Percentiles rank a stretch among this genome's conserved stretches.
Conservation (phyloP, 2,329 filamentous ascomycete species). For the Colletotrichum musae region DNA sequence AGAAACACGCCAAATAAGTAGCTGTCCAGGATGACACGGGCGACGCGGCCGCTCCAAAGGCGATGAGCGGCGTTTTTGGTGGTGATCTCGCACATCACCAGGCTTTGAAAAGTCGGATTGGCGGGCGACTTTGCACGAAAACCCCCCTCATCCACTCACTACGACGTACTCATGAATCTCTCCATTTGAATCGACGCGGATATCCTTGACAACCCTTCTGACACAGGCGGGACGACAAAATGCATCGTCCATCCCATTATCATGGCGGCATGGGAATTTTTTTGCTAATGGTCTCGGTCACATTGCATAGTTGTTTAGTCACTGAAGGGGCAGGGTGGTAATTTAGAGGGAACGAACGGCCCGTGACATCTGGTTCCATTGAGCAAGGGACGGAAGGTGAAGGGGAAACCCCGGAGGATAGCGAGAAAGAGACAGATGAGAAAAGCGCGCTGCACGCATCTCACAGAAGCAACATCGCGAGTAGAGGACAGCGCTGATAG, state of each 20-base stretch:
- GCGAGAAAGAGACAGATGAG: constrained; percentile 5
- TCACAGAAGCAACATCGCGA: constrained; percentile 24
- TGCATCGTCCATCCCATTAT: constrained; percentile 39
- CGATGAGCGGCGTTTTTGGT: constrained; percentile 15
- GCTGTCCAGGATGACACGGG: neutral
- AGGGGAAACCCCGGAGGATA: constrained; percentile 7
- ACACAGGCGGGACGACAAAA: constrained; percentile 36
- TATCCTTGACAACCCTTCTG: constrained; percentile 40
- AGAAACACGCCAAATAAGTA: constrained; percentile 76
- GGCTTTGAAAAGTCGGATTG: neutral
- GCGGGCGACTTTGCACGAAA: constrained; percentile 13
- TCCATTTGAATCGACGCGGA: constrained; percentile 36
- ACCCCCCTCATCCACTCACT: constrained; percentile 17
- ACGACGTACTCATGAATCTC: constrained; percentile 37
- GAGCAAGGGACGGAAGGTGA: constrained; percentile 15
- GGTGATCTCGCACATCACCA: constrained; percentile 2
- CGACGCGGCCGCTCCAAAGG: neutral
- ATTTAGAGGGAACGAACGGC: constrained; percentile 37
- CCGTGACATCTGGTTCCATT: constrained; percentile 29
- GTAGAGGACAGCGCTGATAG: constrained; percentile 36
- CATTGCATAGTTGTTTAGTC: constrained; percentile 41
- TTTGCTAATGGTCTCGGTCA: constrained; percentile 41
- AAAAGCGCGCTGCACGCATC: constrained; percentile 14
- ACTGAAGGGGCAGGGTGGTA: constrained; percentile 32
- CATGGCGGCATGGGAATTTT: constrained; percentile 33